phyloP scores from a whole-genome alignment of 73 alveolate genomes.

The Effrenium voratum region DNA sequence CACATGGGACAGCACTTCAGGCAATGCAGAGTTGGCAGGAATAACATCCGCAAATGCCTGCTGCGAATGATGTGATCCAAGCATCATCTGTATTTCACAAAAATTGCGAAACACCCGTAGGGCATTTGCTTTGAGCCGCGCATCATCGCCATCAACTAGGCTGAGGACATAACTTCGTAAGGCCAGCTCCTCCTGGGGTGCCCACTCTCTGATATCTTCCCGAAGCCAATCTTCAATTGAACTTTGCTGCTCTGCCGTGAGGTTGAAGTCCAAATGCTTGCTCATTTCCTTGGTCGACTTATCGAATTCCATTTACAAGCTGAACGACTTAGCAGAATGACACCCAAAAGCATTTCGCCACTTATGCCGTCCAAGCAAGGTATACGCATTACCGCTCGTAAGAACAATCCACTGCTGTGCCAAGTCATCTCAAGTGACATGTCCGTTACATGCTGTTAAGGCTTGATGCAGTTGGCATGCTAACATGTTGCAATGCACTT shows the following conservation, averaged over 20 bases:
- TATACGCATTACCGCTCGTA: not conserved
- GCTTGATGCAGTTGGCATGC: no score
- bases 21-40: not conserved
- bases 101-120: not conserved
- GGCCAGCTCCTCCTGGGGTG: conserved; percentile 7
- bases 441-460: no score
- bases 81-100: conserved; percentile 7
- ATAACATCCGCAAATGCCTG: not conserved
- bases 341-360: not conserved
- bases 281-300: not conserved
- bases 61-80: conserved; percentile 9
- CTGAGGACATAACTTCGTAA: not conserved
- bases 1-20: not conserved
- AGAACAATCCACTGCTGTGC: no score
- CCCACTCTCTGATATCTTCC: conserved; percentile 7
- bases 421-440: no score
- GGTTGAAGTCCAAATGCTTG: not conserved
- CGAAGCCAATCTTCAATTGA: not conserved
- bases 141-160: not conserved
- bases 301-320: no score
- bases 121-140: not conserved
- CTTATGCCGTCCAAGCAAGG: no score
- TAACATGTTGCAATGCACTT: no score
- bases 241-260: not conserved
- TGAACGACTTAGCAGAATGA: no score